Base-by-base conservation (phyloP, 2,329 filamentous ascomycete species). In the Zymoseptoria tritici region DNA sequence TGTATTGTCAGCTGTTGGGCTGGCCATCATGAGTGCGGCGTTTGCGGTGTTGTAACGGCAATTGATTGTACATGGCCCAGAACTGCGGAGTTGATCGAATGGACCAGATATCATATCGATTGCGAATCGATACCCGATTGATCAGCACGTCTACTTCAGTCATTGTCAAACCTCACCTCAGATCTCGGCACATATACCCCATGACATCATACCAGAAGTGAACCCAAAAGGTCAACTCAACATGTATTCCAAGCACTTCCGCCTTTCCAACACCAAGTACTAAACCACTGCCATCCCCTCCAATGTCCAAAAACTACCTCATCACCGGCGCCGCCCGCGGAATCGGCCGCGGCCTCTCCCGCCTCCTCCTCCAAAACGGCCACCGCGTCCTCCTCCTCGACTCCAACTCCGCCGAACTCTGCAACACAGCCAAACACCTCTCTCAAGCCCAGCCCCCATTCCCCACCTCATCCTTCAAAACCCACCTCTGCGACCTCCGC, bases 361-460 rank as follows among this genome's bases (percentile, higher is more conserved):
- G 71, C 4, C 70, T 73, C 1, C 72, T 78, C 5, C 70, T 78
- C 22, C 49, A 65, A n/a, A 67, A 67, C 26, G 74, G 74, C 58
- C 74, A 78, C 60, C 71, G 74, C 16, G 76, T 78, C 49, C 73
- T 75, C 58, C 70, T 78, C 2, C 57, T 78, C 8, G 76, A 78
- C 66, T 69, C 67, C 60, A 73, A 78, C 67, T 51, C 62, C 29
- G 56, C 64, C 5, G 76, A 78, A 62, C 72, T 78, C 7, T 56
- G 66, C n/a, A 71, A 78, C 64, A 74, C 72, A 4, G 66, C 70
- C 3, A 58, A 59, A 9, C 58, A 69, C 0, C 67, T 76, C 9
- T 67, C 61, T 22, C 36, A 54, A 49, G 1, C 11, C 9, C 36
- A 16, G 3, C 16, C 36, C 13, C 0, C 11, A 16, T 2, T 13